These are phyloP conservation scores for Leishmania aethiopica DNA, from an alignment of 208 protist species.

Conservation along the genomic window DNA sequence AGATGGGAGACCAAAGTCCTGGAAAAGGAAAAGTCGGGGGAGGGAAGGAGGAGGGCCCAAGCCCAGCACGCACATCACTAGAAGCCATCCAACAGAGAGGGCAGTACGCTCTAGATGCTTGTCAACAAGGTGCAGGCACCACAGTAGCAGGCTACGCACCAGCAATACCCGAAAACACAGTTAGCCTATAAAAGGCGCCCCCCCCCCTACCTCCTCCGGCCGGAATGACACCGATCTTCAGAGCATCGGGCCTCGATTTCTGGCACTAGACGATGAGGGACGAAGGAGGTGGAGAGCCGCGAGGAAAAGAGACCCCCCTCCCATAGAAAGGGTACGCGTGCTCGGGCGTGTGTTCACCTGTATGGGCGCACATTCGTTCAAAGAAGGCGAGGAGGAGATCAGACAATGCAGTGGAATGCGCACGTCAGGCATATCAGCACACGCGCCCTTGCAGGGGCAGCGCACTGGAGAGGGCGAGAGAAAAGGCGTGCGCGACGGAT, in stretches of 20 bases:
- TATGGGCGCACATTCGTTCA: not conserved
- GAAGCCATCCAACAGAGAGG: constrained; percentile 11
- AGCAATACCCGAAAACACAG: not conserved
- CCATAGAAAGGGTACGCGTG: not conserved
- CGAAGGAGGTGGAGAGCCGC: not conserved
- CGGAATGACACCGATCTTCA: not conserved
- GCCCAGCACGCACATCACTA: not conserved
- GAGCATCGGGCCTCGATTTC: not conserved
- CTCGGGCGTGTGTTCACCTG: not conserved
- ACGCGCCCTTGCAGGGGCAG: not conserved
- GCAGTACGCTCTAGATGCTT: not conserved
- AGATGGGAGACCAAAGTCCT: not conserved
- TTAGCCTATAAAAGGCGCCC: not conserved
- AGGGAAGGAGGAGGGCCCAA: not conserved
- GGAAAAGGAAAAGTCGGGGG: not conserved
- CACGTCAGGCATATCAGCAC: not conserved
- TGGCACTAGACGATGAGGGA: not conserved
- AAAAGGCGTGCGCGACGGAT: not conserved
- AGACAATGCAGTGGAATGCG: not conserved
- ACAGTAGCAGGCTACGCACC: not conserved
- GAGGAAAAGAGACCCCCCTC: not conserved
- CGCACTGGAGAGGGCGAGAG: not conserved
- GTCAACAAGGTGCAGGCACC: not conserved
- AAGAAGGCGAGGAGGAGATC: not conserved
- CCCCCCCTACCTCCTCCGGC: too few relatives aligned